A percentile compares a stretch with the other conserved stretches of the same genome.
Evolutionary conservation across 2,329 filamentous ascomycete genomes (phyloP).

Genomic region (Claviceps purpurea): DNA sequence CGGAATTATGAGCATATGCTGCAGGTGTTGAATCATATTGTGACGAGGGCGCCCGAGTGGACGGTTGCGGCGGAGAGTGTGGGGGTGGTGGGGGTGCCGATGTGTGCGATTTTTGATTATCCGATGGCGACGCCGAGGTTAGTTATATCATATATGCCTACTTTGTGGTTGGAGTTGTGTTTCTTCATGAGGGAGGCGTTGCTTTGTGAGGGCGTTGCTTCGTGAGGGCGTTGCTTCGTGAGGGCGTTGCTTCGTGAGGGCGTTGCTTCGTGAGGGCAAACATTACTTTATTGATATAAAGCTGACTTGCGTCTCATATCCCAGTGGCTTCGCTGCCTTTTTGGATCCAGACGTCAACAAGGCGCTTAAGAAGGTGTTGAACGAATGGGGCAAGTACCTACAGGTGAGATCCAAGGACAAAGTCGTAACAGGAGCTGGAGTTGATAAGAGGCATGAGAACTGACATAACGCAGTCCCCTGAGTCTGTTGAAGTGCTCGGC

Average conservation of each 20-base stretch:
- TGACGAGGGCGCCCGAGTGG: conserved; percentile 37
- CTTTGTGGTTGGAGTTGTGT: no score
- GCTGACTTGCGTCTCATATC: background rate
- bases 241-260: no score
- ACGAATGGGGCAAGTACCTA: conserved; percentile 43
- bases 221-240: no score
- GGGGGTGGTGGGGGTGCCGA: conserved; percentile 40
- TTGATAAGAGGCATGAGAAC: background rate
- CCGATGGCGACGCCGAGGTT: conserved; percentile 41
- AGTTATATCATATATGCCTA: conserved; percentile 5
- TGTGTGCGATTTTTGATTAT: conserved; percentile 40
- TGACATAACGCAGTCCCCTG: conserved; percentile 24
- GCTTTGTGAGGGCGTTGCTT: no score
- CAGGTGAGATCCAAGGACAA: conserved; percentile 19
- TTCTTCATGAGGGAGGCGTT: no score
- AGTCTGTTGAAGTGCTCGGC: conserved; percentile 38
- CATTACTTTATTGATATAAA: no score
- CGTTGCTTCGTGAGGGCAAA: no score
- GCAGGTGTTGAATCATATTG: conserved; percentile 47
- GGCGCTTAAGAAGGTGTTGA: conserved; percentile 39
- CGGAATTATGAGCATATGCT: conserved; percentile 56
- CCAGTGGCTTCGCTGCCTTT: conserved; percentile 38
- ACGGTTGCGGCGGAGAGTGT: conserved; percentile 36
- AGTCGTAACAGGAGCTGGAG: no score
- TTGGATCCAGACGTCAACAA: conserved; percentile 40